phyloP scores from a whole-genome alignment of 371 early-diverging fungal species.

The Syncephalastrum sp. region DNA sequence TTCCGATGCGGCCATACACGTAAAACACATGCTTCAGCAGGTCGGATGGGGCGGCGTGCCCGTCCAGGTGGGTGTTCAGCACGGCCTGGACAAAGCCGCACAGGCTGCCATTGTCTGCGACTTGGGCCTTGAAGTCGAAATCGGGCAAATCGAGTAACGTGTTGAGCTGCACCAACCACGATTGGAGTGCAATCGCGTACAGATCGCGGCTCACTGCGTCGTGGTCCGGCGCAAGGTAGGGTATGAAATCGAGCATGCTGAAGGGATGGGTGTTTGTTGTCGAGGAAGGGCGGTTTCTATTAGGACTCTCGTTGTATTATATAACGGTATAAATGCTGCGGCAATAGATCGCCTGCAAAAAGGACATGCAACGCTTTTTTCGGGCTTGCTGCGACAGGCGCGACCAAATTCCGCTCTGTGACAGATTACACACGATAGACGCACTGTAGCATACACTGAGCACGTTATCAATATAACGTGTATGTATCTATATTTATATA shows the following conservation, averaged over 20 bases:
- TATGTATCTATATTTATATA: too few species aligned
- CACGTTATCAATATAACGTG: too few species aligned
- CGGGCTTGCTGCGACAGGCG: too few species aligned
- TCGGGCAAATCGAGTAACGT: constrained; percentile 10
- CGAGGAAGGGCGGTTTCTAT: too few species aligned
- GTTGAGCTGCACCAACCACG: constrained; percentile 13
- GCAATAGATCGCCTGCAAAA: too few species aligned
- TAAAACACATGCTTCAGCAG: constrained; percentile 13
- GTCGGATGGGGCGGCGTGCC: constrained; percentile 3
- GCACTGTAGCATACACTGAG: too few species aligned
- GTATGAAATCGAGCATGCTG: constrained; percentile 17
- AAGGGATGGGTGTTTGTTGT: too few species aligned
- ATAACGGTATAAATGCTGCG: too few species aligned
- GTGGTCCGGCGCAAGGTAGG: constrained; percentile 10
- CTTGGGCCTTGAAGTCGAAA: constrained; percentile 9
- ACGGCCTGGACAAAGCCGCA: constrained; percentile 10
- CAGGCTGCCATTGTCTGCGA: constrained; percentile 11
- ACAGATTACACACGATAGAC: too few species aligned
- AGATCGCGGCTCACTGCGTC: constrained; percentile 12
- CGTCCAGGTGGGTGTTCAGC: constrained; percentile 11
- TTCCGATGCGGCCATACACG: constrained; percentile 14
- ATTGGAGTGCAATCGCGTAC: constrained; percentile 12
- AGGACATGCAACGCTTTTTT: too few species aligned
- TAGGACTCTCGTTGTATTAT: too few species aligned
- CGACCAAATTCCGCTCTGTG: too few species aligned